A percentile compares a stretch with the other conserved stretches of the same genome.
phyloP scores from a whole-genome alignment of 495 filamentous ascomycete genomes.

The Opeltia flavorubescens region DNA sequence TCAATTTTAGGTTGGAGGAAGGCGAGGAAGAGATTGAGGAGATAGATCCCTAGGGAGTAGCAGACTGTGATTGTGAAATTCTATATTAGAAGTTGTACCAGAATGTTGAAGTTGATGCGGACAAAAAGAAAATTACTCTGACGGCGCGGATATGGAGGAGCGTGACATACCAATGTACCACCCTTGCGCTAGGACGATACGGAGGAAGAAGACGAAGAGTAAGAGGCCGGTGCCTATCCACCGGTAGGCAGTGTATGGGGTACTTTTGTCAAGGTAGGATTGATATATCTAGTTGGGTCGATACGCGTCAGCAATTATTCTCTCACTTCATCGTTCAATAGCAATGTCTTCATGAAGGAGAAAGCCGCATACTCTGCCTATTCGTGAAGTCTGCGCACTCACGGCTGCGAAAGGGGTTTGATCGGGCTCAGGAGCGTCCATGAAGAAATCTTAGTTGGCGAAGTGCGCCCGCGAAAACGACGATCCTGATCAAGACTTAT shows the following conservation, averaged over 20 bases:
- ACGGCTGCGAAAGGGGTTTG: conserved; percentile 75
- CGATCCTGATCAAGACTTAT: no score
- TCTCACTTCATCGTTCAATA: conserved; percentile 8
- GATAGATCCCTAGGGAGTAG: conserved; percentile 97
- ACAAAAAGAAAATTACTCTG: background rate
- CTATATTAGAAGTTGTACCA: no score
- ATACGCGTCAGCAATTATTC: no score
- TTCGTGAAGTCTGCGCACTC: conserved; percentile 64
- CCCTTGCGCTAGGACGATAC: conserved; percentile 82
- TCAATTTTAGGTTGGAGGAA: conserved; percentile 99
- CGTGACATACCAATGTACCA: conserved; percentile 85
- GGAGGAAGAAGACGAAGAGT: conserved; percentile 68
- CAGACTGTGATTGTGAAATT: conserved; percentile 59
- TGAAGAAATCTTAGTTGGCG: conserved; percentile 25
- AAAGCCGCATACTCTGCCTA: conserved; percentile 46
- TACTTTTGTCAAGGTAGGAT: conserved; percentile 82
- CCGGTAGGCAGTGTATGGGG: conserved; percentile 73
- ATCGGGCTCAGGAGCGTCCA: conserved; percentile 71
- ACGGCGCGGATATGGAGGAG: background rate
- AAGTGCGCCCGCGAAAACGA: conserved; percentile 12
- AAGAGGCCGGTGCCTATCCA: conserved; percentile 69
- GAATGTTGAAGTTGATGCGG: no score
- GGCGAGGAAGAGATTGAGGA: conserved; percentile 97
- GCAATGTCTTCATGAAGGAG: conserved; percentile 7
- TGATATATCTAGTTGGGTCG: conserved; percentile 65